Conservation (phyloP, 306 rosid genomes). For the Cicer yamashitae region DNA sequence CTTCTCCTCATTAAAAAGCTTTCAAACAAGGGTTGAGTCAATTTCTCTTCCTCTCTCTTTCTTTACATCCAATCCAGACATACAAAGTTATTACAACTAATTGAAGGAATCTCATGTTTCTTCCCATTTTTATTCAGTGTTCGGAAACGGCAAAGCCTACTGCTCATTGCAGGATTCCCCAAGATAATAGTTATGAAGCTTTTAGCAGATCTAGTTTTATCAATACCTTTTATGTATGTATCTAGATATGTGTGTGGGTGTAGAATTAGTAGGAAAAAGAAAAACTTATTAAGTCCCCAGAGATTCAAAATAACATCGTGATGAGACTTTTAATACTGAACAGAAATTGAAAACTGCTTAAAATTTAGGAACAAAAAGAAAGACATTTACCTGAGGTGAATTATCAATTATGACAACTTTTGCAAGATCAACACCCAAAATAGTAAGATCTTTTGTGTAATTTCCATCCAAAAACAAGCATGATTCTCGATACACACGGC, state of each 20-base stretch:
- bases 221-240: constrained; percentile 6
- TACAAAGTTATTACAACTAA: constrained; percentile 15
- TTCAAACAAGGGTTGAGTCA: not conserved
- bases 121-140: not conserved
- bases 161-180: constrained; percentile 13
- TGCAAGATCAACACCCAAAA: constrained; percentile 87
- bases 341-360: constrained; percentile 16
- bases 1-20: not conserved
- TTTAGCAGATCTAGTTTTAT: not conserved
- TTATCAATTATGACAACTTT: constrained; percentile 92
- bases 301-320: constrained; percentile 8
- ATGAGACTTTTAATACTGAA: constrained; percentile 25
- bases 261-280: not conserved
- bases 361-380: constrained; percentile 21
- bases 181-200: constrained; percentile 1
- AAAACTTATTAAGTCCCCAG: not conserved
- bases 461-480: constrained; percentile 90
- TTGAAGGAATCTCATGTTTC: constrained; percentile 14
- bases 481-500: constrained; percentile 83
- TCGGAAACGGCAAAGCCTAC: not conserved
- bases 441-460: constrained; percentile 92
- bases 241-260: not conserved
- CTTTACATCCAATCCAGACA: constrained; percentile 6
- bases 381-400: constrained; percentile 84
- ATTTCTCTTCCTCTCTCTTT: constrained; percentile 19